Conservation (phyloP, 2,329 filamentous ascomycete genomes). For the Microcyclosporella mali region DNA sequence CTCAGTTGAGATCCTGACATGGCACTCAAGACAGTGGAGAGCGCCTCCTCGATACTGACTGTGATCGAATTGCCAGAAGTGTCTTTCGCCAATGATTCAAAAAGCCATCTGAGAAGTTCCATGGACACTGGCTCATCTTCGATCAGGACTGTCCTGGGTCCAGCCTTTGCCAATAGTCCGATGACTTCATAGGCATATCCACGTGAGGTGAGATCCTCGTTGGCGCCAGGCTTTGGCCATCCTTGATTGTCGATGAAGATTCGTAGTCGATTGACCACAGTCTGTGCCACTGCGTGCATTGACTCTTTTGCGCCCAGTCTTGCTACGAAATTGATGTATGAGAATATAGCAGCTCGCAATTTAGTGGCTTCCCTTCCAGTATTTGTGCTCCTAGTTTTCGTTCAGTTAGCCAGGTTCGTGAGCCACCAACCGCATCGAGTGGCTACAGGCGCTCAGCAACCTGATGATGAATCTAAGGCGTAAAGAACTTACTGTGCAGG, state of each 20-base stretch:
- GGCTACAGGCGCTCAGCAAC: slow-evolving; percentile 15
- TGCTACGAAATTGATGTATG: slow-evolving; percentile 81
- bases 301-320: slow-evolving; percentile 59
- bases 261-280: slow-evolving; percentile 62
- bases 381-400: slow-evolving; percentile 35
- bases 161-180: slow-evolving; percentile 66
- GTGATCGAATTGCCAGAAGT: slow-evolving; percentile 65
- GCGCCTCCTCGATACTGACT: slow-evolving; percentile 80
- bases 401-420: slow-evolving; percentile 11
- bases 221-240: slow-evolving; percentile 62
- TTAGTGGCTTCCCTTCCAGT: slow-evolving; percentile 69
- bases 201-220: slow-evolving; percentile 59
- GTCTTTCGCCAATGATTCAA: slow-evolving; percentile 75
- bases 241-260: slow-evolving; percentile 73
- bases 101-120: slow-evolving; percentile 67
- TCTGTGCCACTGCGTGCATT: slow-evolving; percentile 59
- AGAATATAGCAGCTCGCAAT: slow-evolving; percentile 74
- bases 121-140: slow-evolving; percentile 39
- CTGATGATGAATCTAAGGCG: background rate
- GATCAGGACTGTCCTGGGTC: slow-evolving; percentile 51
- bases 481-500: slow-evolving; percentile 20
- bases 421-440: background rate
- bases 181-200: slow-evolving; percentile 86
- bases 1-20: slow-evolving; percentile 44
- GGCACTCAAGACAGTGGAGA: slow-evolving; percentile 68